These are phyloP conservation scores for Xerocomellus chrysenteron DNA, from an alignment of 768 basidiomycete genomes.

Conservation along the genomic window DNA sequence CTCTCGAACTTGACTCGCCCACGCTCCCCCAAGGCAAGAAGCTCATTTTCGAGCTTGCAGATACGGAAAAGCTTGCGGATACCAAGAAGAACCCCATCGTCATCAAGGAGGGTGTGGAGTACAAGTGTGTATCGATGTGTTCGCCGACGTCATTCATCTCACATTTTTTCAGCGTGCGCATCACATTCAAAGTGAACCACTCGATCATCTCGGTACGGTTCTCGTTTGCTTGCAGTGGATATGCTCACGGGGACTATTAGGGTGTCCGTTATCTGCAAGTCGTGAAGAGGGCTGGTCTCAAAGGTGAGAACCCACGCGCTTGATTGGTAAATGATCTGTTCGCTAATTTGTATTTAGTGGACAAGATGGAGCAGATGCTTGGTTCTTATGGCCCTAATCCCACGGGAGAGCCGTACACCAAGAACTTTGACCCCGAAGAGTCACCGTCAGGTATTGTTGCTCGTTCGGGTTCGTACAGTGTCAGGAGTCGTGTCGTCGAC, in stretches of 20 bases:
- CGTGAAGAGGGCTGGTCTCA: constrained; percentile 76
- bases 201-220: constrained; percentile 75
- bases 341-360: constrained; percentile 51
- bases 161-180: constrained; percentile 56
- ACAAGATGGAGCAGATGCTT: constrained; percentile 91
- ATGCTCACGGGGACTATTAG: constrained; percentile 38
- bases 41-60: constrained; percentile 66
- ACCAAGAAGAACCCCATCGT: constrained; percentile 75
- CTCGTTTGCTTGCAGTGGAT: neutral
- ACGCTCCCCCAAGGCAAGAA: constrained; percentile 61
- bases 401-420: constrained; percentile 62
- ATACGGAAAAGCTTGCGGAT: constrained; percentile 42
- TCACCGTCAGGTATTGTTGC: constrained; percentile 81
- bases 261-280: constrained; percentile 86
- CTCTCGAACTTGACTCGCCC: constrained; percentile 77
- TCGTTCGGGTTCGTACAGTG: constrained; percentile 74
- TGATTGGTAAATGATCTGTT: neutral
- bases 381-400: constrained; percentile 85
- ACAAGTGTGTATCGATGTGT: constrained; percentile 54
- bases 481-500: constrained; percentile 81
- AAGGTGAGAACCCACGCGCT: constrained; percentile 45
- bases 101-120: constrained; percentile 87
- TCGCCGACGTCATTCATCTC: neutral
- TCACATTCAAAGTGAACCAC: constrained; percentile 85
- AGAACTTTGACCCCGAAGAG: constrained; percentile 74